Percentiles rank a stretch among this genome's conserved stretches.
These are phyloP conservation scores for Sabuloglossum arenarium DNA, from an alignment of 495 filamentous ascomycete genomes.

Conservation along the genomic window DNA sequence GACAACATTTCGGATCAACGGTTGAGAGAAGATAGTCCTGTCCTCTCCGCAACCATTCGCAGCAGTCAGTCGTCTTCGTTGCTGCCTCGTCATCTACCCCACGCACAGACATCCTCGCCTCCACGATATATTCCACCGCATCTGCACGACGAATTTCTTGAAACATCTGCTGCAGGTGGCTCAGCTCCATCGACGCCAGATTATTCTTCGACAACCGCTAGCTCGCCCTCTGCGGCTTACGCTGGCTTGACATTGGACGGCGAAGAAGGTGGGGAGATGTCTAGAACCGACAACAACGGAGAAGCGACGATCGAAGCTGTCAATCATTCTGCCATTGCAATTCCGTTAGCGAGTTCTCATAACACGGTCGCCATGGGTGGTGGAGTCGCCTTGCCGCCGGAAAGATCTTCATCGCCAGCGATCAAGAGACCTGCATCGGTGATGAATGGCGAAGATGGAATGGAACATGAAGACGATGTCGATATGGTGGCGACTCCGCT, in stretches of 20 bases:
- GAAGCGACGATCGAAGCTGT: background rate
- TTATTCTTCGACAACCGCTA: constrained; percentile 32
- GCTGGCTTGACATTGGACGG: constrained; percentile 46
- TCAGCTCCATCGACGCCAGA: constrained; percentile 26
- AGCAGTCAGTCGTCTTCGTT: constrained; percentile 11
- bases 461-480: constrained; percentile 9
- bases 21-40: background rate
- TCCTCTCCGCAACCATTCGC: constrained; percentile 10
- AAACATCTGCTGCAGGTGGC: constrained; percentile 4
- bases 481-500: constrained; percentile 7
- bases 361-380: background rate
- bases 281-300: constrained; percentile 10
- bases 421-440: constrained; percentile 14
- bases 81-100: constrained; percentile 16
- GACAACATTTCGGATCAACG: background rate
- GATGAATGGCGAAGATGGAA: constrained; percentile 6
- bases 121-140: constrained; percentile 37
- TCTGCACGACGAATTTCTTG: constrained; percentile 37
- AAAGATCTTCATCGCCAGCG: constrained; percentile 12
- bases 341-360: background rate
- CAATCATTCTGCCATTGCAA: background rate
- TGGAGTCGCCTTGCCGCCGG: constrained; percentile 3
- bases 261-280: constrained; percentile 28
- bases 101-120: constrained; percentile 21
- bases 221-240: constrained; percentile 53